Evolutionary conservation across 306 rosid genomes (phyloP).

Genomic region (Trichosanthes truncata): DNA sequence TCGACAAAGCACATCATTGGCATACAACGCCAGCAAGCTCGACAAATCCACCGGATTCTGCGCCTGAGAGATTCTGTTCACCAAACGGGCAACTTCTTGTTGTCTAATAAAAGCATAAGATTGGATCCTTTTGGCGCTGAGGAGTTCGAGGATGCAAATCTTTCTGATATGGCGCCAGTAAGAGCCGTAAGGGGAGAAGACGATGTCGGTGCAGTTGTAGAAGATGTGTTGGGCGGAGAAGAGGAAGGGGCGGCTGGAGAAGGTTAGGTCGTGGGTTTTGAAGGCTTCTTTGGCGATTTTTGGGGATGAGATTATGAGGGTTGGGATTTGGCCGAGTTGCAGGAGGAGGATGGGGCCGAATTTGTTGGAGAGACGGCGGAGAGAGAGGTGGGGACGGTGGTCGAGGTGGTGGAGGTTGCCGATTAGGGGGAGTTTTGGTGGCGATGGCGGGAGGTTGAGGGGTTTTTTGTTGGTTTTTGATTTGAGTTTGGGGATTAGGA

Average conservation of each 20-base stretch:
- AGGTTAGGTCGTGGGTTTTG: slow-evolving; percentile 26
- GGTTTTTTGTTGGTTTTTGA: background rate
- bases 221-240: slow-evolving; percentile 30
- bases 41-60: slow-evolving; percentile 16
- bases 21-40: slow-evolving; percentile 9
- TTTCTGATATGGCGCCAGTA: slow-evolving; percentile 35
- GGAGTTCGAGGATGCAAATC: slow-evolving; percentile 26
- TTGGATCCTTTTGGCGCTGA: slow-evolving; percentile 22
- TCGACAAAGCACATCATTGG: slow-evolving; percentile 25
- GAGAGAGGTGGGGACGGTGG: slow-evolving; percentile 16
- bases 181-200: slow-evolving; percentile 32
- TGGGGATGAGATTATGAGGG: slow-evolving; percentile 23
- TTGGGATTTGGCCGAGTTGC: slow-evolving; percentile 30
- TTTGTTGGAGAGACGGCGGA: slow-evolving; percentile 9
- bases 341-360: slow-evolving; percentile 31
- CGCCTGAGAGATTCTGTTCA: background rate
- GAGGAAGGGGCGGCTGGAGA: slow-evolving; percentile 28
- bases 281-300: slow-evolving; percentile 23
- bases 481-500: background rate
- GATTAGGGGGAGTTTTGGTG: slow-evolving; percentile 20
- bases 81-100: slow-evolving; percentile 21
- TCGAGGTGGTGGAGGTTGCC: slow-evolving; percentile 34
- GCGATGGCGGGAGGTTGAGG: slow-evolving; percentile 22
- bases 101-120: slow-evolving; percentile 18
- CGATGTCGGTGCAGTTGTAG: slow-evolving; percentile 31